These are phyloP conservation scores for Aspergillus brasiliensis DNA, from an alignment of 2,329 filamentous ascomycete species.

Conservation along the genomic window DNA sequence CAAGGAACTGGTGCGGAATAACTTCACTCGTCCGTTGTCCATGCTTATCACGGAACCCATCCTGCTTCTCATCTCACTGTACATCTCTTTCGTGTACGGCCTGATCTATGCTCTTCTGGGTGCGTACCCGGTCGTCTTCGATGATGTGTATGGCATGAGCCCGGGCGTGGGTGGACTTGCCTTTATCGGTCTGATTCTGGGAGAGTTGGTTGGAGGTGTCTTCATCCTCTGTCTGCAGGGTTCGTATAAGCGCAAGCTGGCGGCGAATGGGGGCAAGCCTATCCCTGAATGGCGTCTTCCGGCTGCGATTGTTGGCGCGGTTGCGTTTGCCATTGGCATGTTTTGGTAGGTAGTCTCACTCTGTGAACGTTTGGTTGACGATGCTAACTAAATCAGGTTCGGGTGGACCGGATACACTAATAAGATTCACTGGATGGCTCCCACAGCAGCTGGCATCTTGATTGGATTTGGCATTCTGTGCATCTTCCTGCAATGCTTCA, in stretches of 20 bases:
- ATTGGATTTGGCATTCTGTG: constrained; percentile 36
- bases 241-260: constrained; percentile 34
- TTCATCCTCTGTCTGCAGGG: constrained; percentile 34
- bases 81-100: constrained; percentile 38
- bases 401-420: constrained; percentile 39
- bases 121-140: constrained; percentile 36
- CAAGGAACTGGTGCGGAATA: constrained; percentile 50
- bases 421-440: constrained; percentile 39
- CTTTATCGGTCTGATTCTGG: constrained; percentile 36
- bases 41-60: constrained; percentile 47
- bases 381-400: constrained; percentile 20
- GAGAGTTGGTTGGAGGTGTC: constrained; percentile 30
- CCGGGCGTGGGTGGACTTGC: constrained; percentile 34
- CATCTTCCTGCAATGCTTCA: constrained; percentile 40
- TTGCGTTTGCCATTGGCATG: constrained; percentile 37
- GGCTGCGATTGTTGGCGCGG: constrained; percentile 34
- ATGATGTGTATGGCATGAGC: constrained; percentile 34
- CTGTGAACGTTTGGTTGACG: too few species aligned
- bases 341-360: constrained; percentile 35
- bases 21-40: constrained; percentile 48
- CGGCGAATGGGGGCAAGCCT: constrained; percentile 31
- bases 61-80: constrained; percentile 35
- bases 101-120: constrained; percentile 36
- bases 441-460: constrained; percentile 32
- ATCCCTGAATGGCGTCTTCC: constrained; percentile 40